Percentiles rank a stretch among this genome's conserved stretches.
Evolutionary conservation across 225 moss, liverwort and hornwort species (phyloP).

Genomic region (Rhytidiadelphus loreus): DNA sequence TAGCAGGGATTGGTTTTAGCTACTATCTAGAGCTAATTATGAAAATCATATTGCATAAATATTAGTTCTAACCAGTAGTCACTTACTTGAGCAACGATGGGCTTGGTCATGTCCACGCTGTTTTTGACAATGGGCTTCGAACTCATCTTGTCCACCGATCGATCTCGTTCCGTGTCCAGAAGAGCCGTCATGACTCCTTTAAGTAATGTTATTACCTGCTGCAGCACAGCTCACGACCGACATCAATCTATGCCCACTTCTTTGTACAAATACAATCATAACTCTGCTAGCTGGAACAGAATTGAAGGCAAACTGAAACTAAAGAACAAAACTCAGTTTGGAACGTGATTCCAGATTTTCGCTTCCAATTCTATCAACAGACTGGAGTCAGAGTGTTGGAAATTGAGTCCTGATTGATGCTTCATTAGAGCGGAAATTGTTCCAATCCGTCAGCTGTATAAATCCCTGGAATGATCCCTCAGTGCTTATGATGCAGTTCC

Average conservation of each 20-base stretch:
- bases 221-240: background rate
- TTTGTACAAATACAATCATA: background rate
- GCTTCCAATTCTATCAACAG: background rate
- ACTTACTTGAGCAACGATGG: conserved; percentile 17
- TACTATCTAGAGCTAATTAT: background rate
- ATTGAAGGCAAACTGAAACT: background rate
- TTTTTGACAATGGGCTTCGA: background rate
- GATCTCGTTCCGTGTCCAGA: background rate
- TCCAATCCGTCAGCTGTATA: background rate
- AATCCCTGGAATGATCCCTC: background rate
- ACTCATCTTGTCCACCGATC: background rate
- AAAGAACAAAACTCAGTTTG: background rate
- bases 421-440: background rate
- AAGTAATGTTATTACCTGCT: background rate
- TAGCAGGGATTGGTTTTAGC: background rate
- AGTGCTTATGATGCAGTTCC: background rate
- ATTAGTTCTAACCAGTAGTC: no score
- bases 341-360: background rate
- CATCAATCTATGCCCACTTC: background rate
- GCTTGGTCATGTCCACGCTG: conserved; percentile 2
- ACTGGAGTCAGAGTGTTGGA: background rate
- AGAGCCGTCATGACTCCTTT: background rate
- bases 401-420: background rate
- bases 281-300: no score
- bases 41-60: background rate